Evolutionary conservation across 805 yeast species (phyloP), one percentile per base, ranked within the genome.

Genomic region (Wickerhamiella australiensis): DNA sequence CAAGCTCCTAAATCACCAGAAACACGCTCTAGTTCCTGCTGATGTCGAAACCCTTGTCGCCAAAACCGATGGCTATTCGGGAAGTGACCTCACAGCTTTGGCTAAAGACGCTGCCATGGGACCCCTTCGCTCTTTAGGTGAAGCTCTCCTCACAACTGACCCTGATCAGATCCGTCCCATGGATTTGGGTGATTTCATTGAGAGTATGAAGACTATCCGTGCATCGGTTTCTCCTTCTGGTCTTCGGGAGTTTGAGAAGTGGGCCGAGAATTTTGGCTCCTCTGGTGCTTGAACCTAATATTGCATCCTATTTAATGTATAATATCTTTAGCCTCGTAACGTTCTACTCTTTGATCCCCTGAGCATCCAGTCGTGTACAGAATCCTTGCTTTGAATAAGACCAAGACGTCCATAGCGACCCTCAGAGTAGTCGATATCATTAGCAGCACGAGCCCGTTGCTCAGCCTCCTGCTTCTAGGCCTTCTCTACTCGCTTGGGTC

Each of bases 71-170:
- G 90, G 85, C 0, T 86, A 80, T 65, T 84, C 95, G n/a, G 96
- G 96, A 1, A 80, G 92, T 56, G 98, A 90, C 65, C 75, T 90
- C 40, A 87, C 96, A 0, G 88, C 95, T 1, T 66, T 90, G 53
- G 95, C 96, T 1, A 92, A 88, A 65, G 96, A 90, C 63, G 94
- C 96, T 2, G 96, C 98, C 1, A 88, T 90, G 96, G 96, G 96
- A 1, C 97, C 98, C 1, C 69, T 92, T 33, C 73, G 98, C 54
- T 82, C 86, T 37, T 68, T 90, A 21, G 96, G 97, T 1, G 96
- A 90, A 52, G 79, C 81, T 42, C 73, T 90, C 50, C 70, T 90
- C 54, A 67, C 71, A 38, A 75, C 78, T 0, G 72, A 85, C 1
- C 79, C 85, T 31, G 85, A 82, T 49, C 78, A 78, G 52, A 87